Conservation (phyloP, 345 rosid species). For the Eucalyptus pauciflora region DNA sequence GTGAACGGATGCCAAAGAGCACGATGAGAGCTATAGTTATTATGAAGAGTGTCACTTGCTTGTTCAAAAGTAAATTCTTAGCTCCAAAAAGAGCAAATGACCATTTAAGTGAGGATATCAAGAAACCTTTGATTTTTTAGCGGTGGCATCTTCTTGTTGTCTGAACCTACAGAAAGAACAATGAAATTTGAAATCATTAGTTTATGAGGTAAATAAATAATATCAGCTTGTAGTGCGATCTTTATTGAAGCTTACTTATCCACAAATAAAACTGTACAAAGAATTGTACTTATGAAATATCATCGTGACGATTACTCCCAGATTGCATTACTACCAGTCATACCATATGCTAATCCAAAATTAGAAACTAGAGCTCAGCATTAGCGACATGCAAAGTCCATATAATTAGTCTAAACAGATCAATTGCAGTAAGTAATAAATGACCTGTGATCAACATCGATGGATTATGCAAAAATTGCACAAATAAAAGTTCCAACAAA, state of each 20-base stretch:
- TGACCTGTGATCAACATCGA: rapidly evolving
- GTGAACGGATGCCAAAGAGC: too few species aligned
- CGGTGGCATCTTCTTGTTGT: too few species aligned
- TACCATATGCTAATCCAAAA: neutral
- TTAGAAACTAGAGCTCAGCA: neutral
- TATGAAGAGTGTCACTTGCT: too few species aligned
- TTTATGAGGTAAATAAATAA: neutral
- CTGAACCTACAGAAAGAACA: neutral
- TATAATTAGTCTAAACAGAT: neutral
- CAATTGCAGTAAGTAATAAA: neutral
- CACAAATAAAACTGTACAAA: neutral
- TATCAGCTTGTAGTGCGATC: neutral
- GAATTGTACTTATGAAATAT: neutral
- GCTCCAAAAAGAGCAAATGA: too few species aligned
- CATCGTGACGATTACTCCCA: neutral
- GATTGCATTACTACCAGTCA: neutral
- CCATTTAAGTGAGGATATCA: too few species aligned
- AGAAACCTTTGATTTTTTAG: too few species aligned
- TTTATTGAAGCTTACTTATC: neutral
- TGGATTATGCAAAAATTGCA: neutral
- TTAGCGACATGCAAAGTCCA: neutral
- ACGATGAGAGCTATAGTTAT: too few species aligned
- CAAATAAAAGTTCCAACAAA: neutral
- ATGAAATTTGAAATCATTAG: neutral
- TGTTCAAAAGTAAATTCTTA: too few species aligned